phyloP scores from a whole-genome alignment of 495 filamentous ascomycete genomes.

The Aspergillus avenaceus region DNA sequence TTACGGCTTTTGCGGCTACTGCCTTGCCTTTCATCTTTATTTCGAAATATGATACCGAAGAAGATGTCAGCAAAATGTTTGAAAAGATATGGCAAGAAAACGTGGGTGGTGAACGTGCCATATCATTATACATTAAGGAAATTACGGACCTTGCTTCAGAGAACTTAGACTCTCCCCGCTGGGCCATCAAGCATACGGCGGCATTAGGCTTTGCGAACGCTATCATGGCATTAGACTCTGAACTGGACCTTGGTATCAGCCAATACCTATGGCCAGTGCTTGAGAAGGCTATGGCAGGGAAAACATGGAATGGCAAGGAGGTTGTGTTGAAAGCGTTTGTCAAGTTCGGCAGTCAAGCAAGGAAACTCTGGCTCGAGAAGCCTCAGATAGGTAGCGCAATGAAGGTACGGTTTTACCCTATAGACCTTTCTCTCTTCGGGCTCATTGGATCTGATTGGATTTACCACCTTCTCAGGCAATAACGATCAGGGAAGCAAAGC shows the following conservation, averaged over 20 bases:
- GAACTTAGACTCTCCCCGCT: conserved; percentile 71
- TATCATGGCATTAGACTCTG: conserved; percentile 55
- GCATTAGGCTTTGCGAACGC: conserved; percentile 74
- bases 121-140: conserved; percentile 78
- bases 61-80: conserved; percentile 69
- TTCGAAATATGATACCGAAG: conserved; percentile 77
- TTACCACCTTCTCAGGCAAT: conserved; percentile 41
- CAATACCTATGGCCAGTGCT: conserved; percentile 73
- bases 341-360: conserved; percentile 62
- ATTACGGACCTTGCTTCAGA: conserved; percentile 64
- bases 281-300: conserved; percentile 74
- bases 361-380: conserved; percentile 53
- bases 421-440: conserved; percentile 1
- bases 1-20: conserved; percentile 66
- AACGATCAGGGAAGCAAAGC: conserved; percentile 80
- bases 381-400: conserved; percentile 43
- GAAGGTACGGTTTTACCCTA: conserved; percentile 41
- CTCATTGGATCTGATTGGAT: conserved; percentile 1
- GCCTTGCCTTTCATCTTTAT: conserved; percentile 86
- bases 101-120: conserved; percentile 76
- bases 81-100: conserved; percentile 84
- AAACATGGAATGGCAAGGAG: conserved; percentile 94
- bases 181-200: conserved; percentile 85
- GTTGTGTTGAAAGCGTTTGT: conserved; percentile 81
- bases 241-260: conserved; percentile 54